Conservation (phyloP, 2,329 filamentous ascomycete genomes). For the Ophiostoma novo-ulmi region DNA sequence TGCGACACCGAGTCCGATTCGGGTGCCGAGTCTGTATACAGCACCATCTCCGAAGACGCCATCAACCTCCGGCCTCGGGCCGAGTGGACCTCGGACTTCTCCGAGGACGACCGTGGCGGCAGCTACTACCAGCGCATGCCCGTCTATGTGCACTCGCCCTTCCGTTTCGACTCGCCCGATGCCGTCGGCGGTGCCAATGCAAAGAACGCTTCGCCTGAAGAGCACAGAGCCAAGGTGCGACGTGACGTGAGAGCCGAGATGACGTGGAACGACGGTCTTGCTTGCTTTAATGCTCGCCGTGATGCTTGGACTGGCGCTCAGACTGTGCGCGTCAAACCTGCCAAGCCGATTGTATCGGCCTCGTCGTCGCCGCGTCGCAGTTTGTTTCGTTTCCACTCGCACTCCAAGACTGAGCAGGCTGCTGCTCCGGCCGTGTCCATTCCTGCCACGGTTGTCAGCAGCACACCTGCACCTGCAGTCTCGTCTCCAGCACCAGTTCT, state of each 20-base stretch:
- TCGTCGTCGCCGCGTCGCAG: constrained; percentile 46
- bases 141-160: constrained; percentile 38
- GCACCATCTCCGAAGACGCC: constrained; percentile 52
- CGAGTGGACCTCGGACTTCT: constrained; percentile 56
- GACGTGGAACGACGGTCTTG: constrained; percentile 73
- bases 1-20: constrained; percentile 38
- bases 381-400: constrained; percentile 45
- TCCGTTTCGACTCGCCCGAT: constrained; percentile 49
- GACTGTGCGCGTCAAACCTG: constrained; percentile 48
- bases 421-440: constrained; percentile 2
- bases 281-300: constrained; percentile 70
- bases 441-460: constrained; percentile 1
- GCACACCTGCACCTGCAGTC: not conserved
- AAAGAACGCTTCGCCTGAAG: constrained; percentile 38
- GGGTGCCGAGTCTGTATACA: constrained; percentile 50
- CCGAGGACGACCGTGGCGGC: constrained; percentile 42
- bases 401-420: constrained; percentile 23
- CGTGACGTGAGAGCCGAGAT: constrained; percentile 59
- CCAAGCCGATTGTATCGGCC: constrained; percentile 37
- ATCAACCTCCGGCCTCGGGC: constrained; percentile 46
- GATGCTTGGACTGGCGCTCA: constrained; percentile 82
- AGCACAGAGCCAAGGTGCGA: constrained; percentile 52
- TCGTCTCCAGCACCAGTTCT: not conserved
- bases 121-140: constrained; percentile 29
- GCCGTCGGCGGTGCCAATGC: constrained; percentile 43